These are phyloP conservation scores for Sistotremastrum suecicum DNA, from an alignment of 768 basidiomycete species.

Conservation along the genomic window DNA sequence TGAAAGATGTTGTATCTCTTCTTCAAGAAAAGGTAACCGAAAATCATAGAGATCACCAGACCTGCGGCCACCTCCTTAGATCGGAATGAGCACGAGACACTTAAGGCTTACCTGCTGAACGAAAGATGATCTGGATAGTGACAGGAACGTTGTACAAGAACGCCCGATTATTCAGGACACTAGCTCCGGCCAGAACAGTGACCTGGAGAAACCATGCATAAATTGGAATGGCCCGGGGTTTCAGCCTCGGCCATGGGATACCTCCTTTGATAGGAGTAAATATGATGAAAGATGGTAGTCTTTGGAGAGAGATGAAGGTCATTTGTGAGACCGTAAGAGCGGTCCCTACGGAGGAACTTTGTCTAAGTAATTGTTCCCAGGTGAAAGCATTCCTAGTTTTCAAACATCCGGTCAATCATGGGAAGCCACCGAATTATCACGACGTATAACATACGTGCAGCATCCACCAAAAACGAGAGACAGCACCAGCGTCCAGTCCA, in stretches of 20 bases:
- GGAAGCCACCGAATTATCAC: not conserved
- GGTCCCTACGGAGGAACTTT: conserved; percentile 53
- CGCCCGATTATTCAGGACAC: conserved; percentile 70
- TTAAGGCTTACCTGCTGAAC: conserved; percentile 58
- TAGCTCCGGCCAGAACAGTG: conserved; percentile 46
- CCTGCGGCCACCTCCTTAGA: conserved; percentile 28
- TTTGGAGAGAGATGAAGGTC: conserved; percentile 58
- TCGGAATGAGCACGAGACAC: conserved; percentile 3
- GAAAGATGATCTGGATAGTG: conserved; percentile 70
- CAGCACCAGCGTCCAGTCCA: conserved; percentile 29
- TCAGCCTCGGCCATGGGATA: conserved; percentile 30
- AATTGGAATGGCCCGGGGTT: conserved; percentile 55
- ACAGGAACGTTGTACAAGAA: conserved; percentile 66
- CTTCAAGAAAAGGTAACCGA: conserved; percentile 45
- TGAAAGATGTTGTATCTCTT: conserved; percentile 47
- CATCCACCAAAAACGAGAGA: conserved; percentile 70
- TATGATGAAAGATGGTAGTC: conserved; percentile 46
- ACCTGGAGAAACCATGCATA: conserved; percentile 59
- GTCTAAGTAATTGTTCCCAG: conserved; percentile 57
- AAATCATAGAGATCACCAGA: conserved; percentile 62
- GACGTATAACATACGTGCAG: conserved; percentile 42
- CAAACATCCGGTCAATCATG: conserved; percentile 3
- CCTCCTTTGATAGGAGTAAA: conserved; percentile 17
- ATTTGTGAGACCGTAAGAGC: conserved; percentile 79
- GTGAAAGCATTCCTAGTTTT: conserved; percentile 55